phyloP scores from a whole-genome alignment of 805 yeast species.

The Pichia nakasei region DNA sequence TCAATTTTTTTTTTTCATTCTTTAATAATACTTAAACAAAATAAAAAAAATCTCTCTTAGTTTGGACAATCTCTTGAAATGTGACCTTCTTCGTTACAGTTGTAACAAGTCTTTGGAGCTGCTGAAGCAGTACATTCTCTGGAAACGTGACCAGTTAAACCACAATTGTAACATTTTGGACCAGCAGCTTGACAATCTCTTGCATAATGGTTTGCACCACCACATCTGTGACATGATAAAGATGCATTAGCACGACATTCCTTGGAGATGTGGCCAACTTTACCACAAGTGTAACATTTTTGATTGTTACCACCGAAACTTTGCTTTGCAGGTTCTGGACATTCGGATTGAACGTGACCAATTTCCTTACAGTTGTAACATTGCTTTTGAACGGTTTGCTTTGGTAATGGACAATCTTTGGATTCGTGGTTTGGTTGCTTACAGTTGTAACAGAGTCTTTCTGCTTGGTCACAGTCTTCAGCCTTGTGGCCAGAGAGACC shows the following conservation, averaged over 20 bases:
- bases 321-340: slow-evolving; percentile 48
- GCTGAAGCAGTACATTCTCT: slow-evolving; percentile 57
- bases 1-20: no score
- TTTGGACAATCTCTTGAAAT: slow-evolving; percentile 66
- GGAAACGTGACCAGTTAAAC: slow-evolving; percentile 81
- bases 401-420: slow-evolving; percentile 80
- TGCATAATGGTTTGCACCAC: slow-evolving; percentile 89
- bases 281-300: slow-evolving; percentile 75
- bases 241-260: slow-evolving; percentile 41
- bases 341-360: slow-evolving; percentile 84
- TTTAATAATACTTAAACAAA: no score
- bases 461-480: slow-evolving; percentile 75
- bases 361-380: slow-evolving; percentile 90
- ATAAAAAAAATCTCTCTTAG: neutral
- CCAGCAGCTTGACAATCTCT: slow-evolving; percentile 70
- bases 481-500: slow-evolving; percentile 90
- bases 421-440: slow-evolving; percentile 86
- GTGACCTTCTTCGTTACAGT: slow-evolving; percentile 76
- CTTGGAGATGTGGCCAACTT: slow-evolving; percentile 75
- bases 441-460: slow-evolving; percentile 89
- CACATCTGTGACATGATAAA: slow-evolving; percentile 79
- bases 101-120: slow-evolving; percentile 55
- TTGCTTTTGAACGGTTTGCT: slow-evolving; percentile 75
- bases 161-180: slow-evolving; percentile 85
- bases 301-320: slow-evolving; percentile 30